A percentile compares a stretch with the other conserved stretches of the same genome.
Evolutionary conservation across 2,329 filamentous ascomycete species (phyloP).

Genomic region (Microsporum audouinii): DNA sequence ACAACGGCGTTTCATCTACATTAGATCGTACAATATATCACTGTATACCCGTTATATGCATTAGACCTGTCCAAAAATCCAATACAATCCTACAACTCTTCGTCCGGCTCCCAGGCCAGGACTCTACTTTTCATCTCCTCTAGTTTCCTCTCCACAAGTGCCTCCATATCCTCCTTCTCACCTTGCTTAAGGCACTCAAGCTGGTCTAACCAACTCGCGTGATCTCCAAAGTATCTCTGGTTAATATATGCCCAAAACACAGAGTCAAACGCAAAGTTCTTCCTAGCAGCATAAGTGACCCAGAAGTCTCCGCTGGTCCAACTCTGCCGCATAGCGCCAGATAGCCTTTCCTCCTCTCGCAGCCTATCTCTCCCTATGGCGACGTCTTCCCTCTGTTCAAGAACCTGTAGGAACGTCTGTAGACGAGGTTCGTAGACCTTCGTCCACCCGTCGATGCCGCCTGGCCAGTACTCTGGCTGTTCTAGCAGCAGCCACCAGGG

Average conservation of each 20-base stretch:
- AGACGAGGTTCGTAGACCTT: constrained; percentile 10
- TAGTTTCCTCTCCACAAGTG: constrained; percentile 15
- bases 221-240: constrained; percentile 16
- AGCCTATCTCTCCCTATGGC: constrained; percentile 7
- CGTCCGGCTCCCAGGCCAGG: background rate
- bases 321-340: constrained; percentile 14
- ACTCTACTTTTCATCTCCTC: constrained; percentile 6
- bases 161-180: constrained; percentile 14
- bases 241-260: constrained; percentile 21
- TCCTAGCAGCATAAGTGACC: constrained; percentile 13
- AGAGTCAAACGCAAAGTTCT: constrained; percentile 21
- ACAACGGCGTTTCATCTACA: background rate
- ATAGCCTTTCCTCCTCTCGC: constrained; percentile 13
- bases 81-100: background rate
- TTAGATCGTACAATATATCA: background rate
- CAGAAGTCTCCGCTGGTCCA: constrained; percentile 18
- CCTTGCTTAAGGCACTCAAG: constrained; percentile 14
- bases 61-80: background rate
- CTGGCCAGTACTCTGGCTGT: constrained; percentile 15
- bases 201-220: constrained; percentile 13
- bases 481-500: constrained; percentile 33
- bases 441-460: constrained; percentile 13
- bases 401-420: constrained; percentile 12
- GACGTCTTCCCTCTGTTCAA: constrained; percentile 12
- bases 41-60: background rate